Base-by-base conservation (phyloP, 129 eudicot species). In the Dittrichia graveolens region DNA sequence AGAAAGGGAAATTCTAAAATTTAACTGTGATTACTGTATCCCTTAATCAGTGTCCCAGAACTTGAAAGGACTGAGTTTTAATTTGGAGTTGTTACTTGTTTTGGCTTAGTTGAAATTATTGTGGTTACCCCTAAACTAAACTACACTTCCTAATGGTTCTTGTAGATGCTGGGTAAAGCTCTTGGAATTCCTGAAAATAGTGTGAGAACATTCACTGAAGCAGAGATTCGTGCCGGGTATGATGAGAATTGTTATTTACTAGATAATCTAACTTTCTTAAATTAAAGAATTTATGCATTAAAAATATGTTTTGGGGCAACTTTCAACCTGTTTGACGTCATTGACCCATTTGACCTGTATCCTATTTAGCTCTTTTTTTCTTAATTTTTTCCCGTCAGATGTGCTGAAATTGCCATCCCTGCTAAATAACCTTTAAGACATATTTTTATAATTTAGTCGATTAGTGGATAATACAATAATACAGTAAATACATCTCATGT, bases 181-280 rank as follows among this genome's bases (percentile, higher is more conserved):
- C 84, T 94, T 46, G 92, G 95, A 56, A 78, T 94, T 57, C 92
- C 98, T 31, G 95, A 94, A 64, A 84, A 90, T 69, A 90, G 91
- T 72, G 91, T 90, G 55, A 84, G 92, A 66, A 94, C 96, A 12
- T 94, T 69, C 68, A 73, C 98, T 0, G 98, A 94, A 77, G 92
- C 98, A 49, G 98, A 94, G 79, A 94, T 94, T 80, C 98, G 98
- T 71, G 96, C 98, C 5, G 84, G 96, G 98, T 94, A 85, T 50
- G 83, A 52, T 78, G 68, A 47, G 44, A 63, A 41, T 37, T 19
- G 47, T 14, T 75, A 13, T n/a, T 13, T 40, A 61, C 69, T 58
- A 18, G 53, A 61, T 61, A 39, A 24, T 24, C 2, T 24, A 24
- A 24, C 31, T 24, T 24, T 24, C 31, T 24, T 24, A 2, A 24